Percentiles rank a stretch among this genome's conserved stretches.
These are phyloP conservation scores for Acacia melanoxylon DNA, from an alignment of 306 rosid genomes.

Conservation along the genomic window DNA sequence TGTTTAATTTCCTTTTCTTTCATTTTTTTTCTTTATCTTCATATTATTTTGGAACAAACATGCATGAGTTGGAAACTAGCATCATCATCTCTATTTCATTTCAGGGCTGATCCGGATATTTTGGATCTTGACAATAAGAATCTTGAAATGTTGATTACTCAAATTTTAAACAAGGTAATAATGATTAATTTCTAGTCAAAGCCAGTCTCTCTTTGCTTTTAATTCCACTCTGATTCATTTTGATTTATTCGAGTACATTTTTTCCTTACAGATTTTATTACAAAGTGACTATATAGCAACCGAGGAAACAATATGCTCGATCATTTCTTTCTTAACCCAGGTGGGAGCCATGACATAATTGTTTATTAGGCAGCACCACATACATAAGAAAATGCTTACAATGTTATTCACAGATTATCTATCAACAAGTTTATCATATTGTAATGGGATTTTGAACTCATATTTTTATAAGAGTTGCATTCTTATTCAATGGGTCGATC, in stretches of 20 bases:
- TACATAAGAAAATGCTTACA: too few relatives aligned
- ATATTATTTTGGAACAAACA: too few relatives aligned
- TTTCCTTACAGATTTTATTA: constrained; percentile 26
- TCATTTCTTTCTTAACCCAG: not conserved
- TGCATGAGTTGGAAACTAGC: not conserved
- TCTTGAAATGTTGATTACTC: too few relatives aligned
- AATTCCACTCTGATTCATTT: not conserved
- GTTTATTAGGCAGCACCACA: not conserved
- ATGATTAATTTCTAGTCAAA: too few relatives aligned
- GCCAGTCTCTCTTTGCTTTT: not conserved
- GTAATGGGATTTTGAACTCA: not conserved
- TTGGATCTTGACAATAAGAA: not conserved
- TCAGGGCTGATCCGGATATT: constrained; percentile 30
- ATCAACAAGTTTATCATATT: too few relatives aligned
- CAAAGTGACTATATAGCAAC: constrained; percentile 5
- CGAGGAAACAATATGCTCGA: constrained; percentile 14
- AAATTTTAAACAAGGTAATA: too few relatives aligned
- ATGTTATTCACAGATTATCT: too few relatives aligned
- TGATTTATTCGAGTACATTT: not conserved
- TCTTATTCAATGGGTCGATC: not conserved
- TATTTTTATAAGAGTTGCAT: not conserved
- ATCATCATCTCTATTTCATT: not conserved
- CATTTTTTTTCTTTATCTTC: too few relatives aligned
- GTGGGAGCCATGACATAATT: constrained; percentile 1
- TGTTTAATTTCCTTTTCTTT: too few relatives aligned